Evolutionary conservation across 2,329 filamentous ascomycete species (phyloP), one percentile per base, ranked within the genome.

Genomic region (Pseudocercospora macadamiae): DNA sequence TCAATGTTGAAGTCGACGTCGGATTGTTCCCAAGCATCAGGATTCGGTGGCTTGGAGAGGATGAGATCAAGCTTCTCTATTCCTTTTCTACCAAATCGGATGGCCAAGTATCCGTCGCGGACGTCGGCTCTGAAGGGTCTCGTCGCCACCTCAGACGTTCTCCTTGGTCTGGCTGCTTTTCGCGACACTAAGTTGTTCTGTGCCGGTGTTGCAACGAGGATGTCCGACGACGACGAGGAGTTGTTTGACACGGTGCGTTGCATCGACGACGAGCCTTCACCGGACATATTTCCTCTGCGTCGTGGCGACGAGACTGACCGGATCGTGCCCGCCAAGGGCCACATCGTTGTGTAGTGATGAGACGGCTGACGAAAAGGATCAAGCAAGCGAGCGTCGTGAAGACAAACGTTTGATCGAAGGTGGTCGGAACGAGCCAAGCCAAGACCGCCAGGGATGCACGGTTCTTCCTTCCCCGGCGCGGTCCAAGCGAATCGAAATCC

Each of bases 151-250:
- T 23, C n/a, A 28, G 47, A 44, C 34, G 18, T 45, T 19, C 28
- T 25, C 23, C 48, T 25, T 16, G 55, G 34, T 52, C 21, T 54
- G 14, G 48, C 32, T n/a, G 55, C 12, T 28, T 25, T 47, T 14
- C 32, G 19, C 12, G 4, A 21, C 26, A 25, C 23, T n/a, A 19
- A 47, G 26, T 18, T n/a, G 44, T 16, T 21, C 14, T 42, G 55
- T 8, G 21, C 39, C 14, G 49, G 51, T 32, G 18, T 30, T 36
- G 66, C 64, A 52, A 68, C 65, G 51, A 67, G 63, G 25, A 70
- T 68, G 58, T 68, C 63, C 19, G 65, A 69, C 51, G 65, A 68
- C 51, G 60, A 64, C 25, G 67, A 66, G 47, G 67, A 66, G 48
- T 55, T 51, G 55, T 63, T 57, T 26, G 61, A 63, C 18, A 47